Percentiles rank a stretch among this genome's conserved stretches.
These are phyloP conservation scores for Dryas drummondii DNA, from an alignment of 306 rosid species.

Conservation along the genomic window DNA sequence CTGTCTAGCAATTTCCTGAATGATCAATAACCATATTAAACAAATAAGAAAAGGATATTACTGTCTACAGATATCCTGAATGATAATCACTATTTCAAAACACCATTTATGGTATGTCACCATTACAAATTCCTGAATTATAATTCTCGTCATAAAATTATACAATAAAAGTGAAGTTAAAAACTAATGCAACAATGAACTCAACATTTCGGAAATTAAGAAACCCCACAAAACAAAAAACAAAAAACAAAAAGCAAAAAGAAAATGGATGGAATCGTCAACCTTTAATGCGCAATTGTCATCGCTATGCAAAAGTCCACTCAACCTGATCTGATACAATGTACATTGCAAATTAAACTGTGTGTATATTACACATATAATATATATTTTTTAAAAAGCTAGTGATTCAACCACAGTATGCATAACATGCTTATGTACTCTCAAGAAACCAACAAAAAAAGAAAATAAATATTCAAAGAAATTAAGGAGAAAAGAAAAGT, in stretches of 20 bases:
- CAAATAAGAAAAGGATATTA: conserved; percentile 20
- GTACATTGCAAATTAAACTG: not conserved
- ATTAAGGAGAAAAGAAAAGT: not conserved
- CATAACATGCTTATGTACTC: no score
- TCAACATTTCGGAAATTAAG: not conserved
- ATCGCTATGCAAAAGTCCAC: conserved; percentile 77
- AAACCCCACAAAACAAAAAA: not conserved
- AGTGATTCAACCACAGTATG: not conserved
- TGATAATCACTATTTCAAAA: not conserved
- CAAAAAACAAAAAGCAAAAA: not conserved
- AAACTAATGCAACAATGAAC: not conserved
- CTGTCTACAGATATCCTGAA: not conserved
- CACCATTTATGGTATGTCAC: not conserved
- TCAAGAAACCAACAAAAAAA: not conserved
- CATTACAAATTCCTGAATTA: not conserved
- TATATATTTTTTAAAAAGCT: not conserved
- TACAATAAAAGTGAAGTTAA: not conserved
- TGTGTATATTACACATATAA: not conserved
- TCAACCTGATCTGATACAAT: conserved; percentile 66
- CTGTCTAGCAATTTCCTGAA: conserved; percentile 96
- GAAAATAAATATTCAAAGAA: not conserved
- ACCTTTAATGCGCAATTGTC: conserved; percentile 89
- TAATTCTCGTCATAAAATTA: no score
- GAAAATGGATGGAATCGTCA: conserved; percentile 2
- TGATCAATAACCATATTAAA: conserved; percentile 29